Base-by-base conservation (phyloP, 495 filamentous ascomycete genomes). In the Hypoxylon lienhwacheense region DNA sequence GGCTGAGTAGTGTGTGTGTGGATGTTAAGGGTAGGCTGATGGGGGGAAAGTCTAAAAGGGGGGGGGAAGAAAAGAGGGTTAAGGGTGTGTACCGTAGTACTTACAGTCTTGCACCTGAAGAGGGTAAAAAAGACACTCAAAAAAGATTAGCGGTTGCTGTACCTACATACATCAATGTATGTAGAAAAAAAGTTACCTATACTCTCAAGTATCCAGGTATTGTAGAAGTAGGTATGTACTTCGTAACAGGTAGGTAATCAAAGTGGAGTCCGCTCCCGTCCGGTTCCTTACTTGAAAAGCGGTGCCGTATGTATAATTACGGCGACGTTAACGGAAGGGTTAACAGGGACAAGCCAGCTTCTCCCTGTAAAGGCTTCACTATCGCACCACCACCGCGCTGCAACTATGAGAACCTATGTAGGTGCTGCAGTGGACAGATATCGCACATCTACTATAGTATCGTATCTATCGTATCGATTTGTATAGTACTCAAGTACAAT, bases 381-480 rank as follows among this genome's bases (percentile, higher is more conserved):
- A 33, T 48, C 7, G 10, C 22, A 24, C 21, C 31, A 44, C 31
- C 31, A 16, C 31, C 39, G 43, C 43, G 42, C 32, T 34, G 29
- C 28, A 37, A n/a, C n/a, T n/a, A n/a, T n/a, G n/a, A n/a, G n/a
- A n/a, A n/a, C n/a, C n/a, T n/a, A n/a, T n/a, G n/a, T n/a, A n/a
- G n/a, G n/a, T n/a, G n/a, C 37, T 55, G 44, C 45, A 48, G 39
- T 28, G 26, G 12, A 32, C 45, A 19, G 17, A 34, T 52, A 39
- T 39, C 54, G 45, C 44, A 50, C 41, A 55, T 50, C 32, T 50
- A 61, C 57, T 16, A 39, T 51, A 42, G 55, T 57, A 57, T 39
- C 15, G 10, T 22, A 45, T 21, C 11, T 43, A 26, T 7, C 25
- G 42, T n/a, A n/a, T n/a, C n/a, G n/a, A n/a, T n/a, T n/a, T n/a